A percentile compares a stretch with the other conserved stretches of the same genome.
Evolutionary conservation across 2,329 filamentous ascomycete species (phyloP).

Genomic region (Microcyclospora tardicrescens): DNA sequence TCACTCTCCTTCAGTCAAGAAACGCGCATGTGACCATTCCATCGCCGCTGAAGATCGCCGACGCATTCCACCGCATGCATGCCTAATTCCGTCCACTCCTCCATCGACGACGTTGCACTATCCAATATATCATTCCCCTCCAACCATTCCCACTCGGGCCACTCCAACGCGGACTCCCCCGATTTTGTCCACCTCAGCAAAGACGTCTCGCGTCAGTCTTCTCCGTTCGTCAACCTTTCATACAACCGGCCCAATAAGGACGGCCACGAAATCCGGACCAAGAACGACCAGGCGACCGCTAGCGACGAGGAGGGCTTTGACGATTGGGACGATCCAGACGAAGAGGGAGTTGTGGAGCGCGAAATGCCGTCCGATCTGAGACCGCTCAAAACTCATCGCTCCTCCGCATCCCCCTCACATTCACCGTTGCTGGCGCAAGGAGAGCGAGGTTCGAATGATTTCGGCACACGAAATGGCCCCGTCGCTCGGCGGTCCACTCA

Average conservation of each 20-base stretch:
- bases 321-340: slow-evolving; percentile 35
- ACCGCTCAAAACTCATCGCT: slow-evolving; percentile 11
- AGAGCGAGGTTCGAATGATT: neutral
- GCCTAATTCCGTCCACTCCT: slow-evolving; percentile 9
- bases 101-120: neutral
- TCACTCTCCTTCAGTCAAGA: no score
- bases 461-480: neutral
- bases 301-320: slow-evolving; percentile 28
- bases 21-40: no score
- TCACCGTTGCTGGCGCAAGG: neutral
- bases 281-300: slow-evolving; percentile 22
- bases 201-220: slow-evolving; percentile 18
- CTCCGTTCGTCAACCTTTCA: slow-evolving; percentile 17
- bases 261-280: slow-evolving; percentile 3
- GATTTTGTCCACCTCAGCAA: slow-evolving; percentile 19
- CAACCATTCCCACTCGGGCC: slow-evolving; percentile 8
- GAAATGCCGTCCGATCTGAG: slow-evolving; percentile 40
- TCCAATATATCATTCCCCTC: slow-evolving; percentile 4
- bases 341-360: slow-evolving; percentile 16
- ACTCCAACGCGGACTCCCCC: slow-evolving; percentile 9
- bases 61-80: slow-evolving; percentile 12
- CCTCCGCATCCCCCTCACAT: neutral
- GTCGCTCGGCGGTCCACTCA: slow-evolving; percentile 43
- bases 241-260: slow-evolving; percentile 8
- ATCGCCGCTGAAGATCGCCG: no score